These are phyloP conservation scores for Rutstroemia sp. DNA, from an alignment of 2,329 filamentous ascomycete genomes.

Conservation along the genomic window DNA sequence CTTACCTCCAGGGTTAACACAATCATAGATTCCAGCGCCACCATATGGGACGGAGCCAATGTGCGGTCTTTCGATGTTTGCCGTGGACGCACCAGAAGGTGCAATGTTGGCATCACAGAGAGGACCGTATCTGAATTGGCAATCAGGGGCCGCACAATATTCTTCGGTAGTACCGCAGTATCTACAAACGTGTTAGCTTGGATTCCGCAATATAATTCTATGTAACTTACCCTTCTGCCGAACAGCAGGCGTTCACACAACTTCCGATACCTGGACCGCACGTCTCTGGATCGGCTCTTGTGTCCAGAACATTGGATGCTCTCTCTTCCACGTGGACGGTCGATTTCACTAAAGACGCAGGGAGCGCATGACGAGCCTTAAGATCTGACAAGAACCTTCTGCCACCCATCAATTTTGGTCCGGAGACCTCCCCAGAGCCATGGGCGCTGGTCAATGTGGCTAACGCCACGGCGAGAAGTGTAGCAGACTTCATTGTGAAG, in stretches of 20 bases:
- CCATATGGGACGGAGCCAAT: conserved; percentile 50
- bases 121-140: conserved; percentile 53
- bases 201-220: not conserved
- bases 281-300: conserved; percentile 15
- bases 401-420: conserved; percentile 21
- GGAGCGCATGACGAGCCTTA: conserved; percentile 17
- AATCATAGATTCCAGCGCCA: conserved; percentile 48
- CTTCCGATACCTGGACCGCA: conserved; percentile 24
- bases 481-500: conserved; percentile 16
- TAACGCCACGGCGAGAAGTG: conserved; percentile 11
- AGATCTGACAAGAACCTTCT: conserved; percentile 22
- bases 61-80: conserved; percentile 39
- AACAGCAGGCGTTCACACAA: conserved; percentile 24
- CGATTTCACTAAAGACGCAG: conserved; percentile 2
- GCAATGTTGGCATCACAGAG: conserved; percentile 50
- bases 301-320: not conserved
- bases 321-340: conserved; percentile 7
- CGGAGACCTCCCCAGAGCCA: conserved; percentile 11
- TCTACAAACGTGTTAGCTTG: conserved; percentile 6
- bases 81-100: conserved; percentile 49
- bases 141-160: conserved; percentile 55
- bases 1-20: conserved; percentile 41
- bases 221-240: conserved; percentile 19
- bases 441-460: conserved; percentile 17
- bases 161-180: conserved; percentile 29